Evolutionary conservation across 306 rosid genomes (phyloP).

Genomic region (Cyamopsis tetragonoloba): DNA sequence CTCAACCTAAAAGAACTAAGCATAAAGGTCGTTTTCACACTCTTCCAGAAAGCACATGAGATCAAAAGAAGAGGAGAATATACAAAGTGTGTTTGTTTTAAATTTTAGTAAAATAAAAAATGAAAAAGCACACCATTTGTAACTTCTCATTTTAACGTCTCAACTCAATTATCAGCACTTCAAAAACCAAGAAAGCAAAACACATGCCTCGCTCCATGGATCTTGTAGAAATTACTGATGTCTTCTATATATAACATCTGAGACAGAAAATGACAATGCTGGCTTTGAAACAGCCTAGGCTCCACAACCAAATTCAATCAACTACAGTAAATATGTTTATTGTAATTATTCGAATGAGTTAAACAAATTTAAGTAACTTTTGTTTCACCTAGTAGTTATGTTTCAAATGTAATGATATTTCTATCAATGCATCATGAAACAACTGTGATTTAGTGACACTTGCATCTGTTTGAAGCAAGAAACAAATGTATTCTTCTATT

Average conservation of each 20-base stretch:
- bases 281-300: not conserved
- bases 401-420: not conserved
- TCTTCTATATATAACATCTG: not conserved
- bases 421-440: conserved; percentile 11
- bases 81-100: too few species aligned
- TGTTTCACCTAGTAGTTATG: not conserved
- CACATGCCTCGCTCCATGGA: conserved; percentile 29
- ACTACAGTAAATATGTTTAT: not conserved
- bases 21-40: conserved; percentile 20
- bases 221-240: not conserved
- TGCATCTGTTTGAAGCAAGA: conserved; percentile 18
- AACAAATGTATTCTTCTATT: not conserved
- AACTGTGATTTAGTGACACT: conserved; percentile 2
- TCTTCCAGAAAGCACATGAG: conserved; percentile 9
- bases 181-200: conserved; percentile 36
- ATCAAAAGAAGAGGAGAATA: not conserved
- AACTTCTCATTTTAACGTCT: too few species aligned
- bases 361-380: not conserved
- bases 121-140: too few species aligned
- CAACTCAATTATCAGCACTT: conserved; percentile 26
- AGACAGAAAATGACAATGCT: not conserved
- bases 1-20: conserved; percentile 24
- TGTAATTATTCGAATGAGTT: not conserved
- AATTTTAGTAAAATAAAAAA: too few species aligned
- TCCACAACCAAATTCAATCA: conserved; percentile 13